Conservation (phyloP, 768 basidiomycete species). For the Russula emetica region DNA sequence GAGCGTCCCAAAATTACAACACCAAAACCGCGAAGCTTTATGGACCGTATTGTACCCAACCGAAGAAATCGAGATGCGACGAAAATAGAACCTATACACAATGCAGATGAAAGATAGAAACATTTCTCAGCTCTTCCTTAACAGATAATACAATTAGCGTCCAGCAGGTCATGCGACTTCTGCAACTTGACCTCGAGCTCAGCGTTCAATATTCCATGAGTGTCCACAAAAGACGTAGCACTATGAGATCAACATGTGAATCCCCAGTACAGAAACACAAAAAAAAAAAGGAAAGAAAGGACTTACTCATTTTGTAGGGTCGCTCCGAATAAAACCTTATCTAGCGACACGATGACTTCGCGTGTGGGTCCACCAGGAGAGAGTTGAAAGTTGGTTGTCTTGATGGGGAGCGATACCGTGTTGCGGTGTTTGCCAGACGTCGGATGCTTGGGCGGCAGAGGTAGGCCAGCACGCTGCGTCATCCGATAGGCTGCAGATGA, state of each 20-base stretch:
- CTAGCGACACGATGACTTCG: slow-evolving; percentile 19
- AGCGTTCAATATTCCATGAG: slow-evolving; percentile 23
- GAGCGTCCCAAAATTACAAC: background rate
- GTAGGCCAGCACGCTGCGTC: background rate
- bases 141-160: slow-evolving; percentile 25
- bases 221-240: slow-evolving; percentile 19
- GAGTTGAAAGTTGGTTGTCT: slow-evolving; percentile 6
- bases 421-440: background rate
- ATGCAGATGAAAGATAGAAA: background rate
- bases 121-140: background rate
- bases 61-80: background rate
- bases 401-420: slow-evolving; percentile 9
- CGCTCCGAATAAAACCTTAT: slow-evolving; percentile 7
- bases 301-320: slow-evolving; percentile 22
- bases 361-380: slow-evolving; percentile 9
- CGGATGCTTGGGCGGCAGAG: slow-evolving; percentile 16
- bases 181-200: slow-evolving; percentile 27
- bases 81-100: slow-evolving; percentile 1
- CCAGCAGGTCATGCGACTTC: background rate
- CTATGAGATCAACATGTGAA: slow-evolving; percentile 1
- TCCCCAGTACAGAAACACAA: background rate
- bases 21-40: too few species aligned
- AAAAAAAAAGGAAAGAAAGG: background rate
- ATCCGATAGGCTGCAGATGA: background rate
- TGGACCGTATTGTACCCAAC: background rate